phyloP scores from a whole-genome alignment of 345 rosid genomes.

The Nasturtium officinale region DNA sequence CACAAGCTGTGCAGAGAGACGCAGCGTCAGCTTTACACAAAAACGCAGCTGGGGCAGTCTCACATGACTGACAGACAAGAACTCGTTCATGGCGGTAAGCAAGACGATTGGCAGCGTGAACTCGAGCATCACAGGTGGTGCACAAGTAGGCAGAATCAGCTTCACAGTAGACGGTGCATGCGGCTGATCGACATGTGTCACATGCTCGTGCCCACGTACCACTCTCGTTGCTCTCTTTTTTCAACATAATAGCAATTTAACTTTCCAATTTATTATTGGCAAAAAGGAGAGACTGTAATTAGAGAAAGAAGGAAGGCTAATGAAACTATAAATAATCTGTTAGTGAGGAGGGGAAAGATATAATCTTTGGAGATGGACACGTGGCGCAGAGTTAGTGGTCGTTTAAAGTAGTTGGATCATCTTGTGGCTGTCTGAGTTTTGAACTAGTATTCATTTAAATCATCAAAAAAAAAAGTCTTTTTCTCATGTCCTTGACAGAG shows the following conservation, averaged over 20 bases:
- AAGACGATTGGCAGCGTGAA: conserved; percentile 71
- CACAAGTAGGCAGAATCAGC: conserved; percentile 85
- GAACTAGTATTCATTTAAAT: conserved; percentile 35
- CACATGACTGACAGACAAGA: conserved; percentile 78
- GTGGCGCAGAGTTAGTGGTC: conserved; percentile 54
- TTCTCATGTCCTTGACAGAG: conserved; percentile 4
- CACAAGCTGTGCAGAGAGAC: conserved; percentile 76
- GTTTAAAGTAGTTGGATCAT: conserved; percentile 43
- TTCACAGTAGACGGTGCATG: conserved; percentile 79
- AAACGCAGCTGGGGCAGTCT: conserved; percentile 82
- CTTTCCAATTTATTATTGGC: no score
- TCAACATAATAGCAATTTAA: conserved; percentile 51
- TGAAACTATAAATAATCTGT: conserved; percentile 26
- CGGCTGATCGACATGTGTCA: conserved; percentile 72
- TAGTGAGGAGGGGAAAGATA: conserved; percentile 42
- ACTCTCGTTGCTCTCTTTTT: conserved; percentile 49
- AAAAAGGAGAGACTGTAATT: conserved; percentile 2
- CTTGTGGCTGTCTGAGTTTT: conserved; percentile 60
- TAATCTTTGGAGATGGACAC: conserved; percentile 49
- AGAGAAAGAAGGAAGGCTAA: conserved; percentile 26
- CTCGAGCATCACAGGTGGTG: conserved; percentile 62
- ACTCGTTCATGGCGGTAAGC: conserved; percentile 96
- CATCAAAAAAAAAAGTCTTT: conserved; percentile 20
- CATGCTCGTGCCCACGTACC: conserved; percentile 67
- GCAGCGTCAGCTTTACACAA: conserved; percentile 94